phyloP scores from a whole-genome alignment of 169 alveolate genomes.

The Babesia divergens region DNA sequence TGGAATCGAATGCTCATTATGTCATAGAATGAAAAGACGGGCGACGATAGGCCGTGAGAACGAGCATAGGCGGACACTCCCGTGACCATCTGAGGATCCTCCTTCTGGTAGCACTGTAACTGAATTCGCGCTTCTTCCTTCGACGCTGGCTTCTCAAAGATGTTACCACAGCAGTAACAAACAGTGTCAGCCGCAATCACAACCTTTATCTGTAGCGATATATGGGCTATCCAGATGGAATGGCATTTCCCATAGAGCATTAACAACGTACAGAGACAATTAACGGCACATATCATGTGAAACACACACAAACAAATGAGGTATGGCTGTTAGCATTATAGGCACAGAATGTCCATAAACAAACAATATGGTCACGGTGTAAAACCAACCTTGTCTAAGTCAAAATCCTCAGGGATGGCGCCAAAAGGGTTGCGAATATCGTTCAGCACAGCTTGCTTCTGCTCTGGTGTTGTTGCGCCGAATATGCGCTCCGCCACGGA shows the following conservation, averaged over 20 bases:
- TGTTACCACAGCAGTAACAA: conserved; percentile 48
- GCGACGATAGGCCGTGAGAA: conserved; percentile 13
- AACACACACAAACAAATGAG: too few species aligned
- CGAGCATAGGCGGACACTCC: conserved; percentile 64
- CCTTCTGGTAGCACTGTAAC: conserved; percentile 42
- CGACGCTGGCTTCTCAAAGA: conserved; percentile 72
- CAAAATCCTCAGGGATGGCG: conserved; percentile 7
- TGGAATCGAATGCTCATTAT: conserved; percentile 62
- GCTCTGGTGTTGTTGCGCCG: conserved; percentile 38
- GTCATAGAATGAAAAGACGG: conserved; percentile 49
- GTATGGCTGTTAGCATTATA: too few species aligned
- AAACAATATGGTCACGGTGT: too few species aligned
- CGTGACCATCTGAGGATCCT: conserved; percentile 61
- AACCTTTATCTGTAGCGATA: conserved; percentile 29
- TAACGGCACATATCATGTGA: too few species aligned
- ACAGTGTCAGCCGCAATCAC: conserved; percentile 73
- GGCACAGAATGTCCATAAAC: too few species aligned
- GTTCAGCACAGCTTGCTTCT: not conserved
- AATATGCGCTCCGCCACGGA: conserved; percentile 66
- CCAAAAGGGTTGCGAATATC: conserved; percentile 23
- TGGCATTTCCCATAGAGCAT: not conserved
- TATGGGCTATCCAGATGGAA: too few species aligned
- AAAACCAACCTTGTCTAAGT: conserved; percentile 34
- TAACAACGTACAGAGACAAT: not conserved
- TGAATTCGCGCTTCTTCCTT: conserved; percentile 65